Conservation (phyloP, 2,329 filamentous ascomycete genomes). For the Neoscytalidium dimidiatum region DNA sequence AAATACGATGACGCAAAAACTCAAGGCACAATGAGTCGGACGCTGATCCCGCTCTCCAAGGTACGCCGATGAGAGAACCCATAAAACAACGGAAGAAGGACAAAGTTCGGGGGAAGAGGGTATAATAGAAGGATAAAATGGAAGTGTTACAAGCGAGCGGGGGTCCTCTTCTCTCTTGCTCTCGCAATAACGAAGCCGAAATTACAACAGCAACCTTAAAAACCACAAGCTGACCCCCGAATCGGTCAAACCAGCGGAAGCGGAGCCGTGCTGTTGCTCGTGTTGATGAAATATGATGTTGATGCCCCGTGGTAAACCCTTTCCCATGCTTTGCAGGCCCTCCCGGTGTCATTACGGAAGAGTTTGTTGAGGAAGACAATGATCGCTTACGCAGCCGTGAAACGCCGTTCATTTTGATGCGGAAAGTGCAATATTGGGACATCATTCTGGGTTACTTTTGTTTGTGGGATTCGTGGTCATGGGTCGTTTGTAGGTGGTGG, state of each 20-base stretch:
- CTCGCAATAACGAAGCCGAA: slow-evolving; percentile 7
- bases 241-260: background rate
- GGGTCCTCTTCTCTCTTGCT: slow-evolving; percentile 17
- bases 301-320: slow-evolving; percentile 3
- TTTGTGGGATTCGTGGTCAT: slow-evolving; percentile 13
- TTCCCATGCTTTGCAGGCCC: slow-evolving; percentile 13
- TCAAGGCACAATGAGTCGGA: slow-evolving; percentile 2
- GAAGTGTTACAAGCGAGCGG: slow-evolving; percentile 13
- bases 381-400: slow-evolving; percentile 12
- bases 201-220: slow-evolving; percentile 11
- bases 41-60: slow-evolving; percentile 10
- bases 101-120: slow-evolving; percentile 10
- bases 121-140: slow-evolving; percentile 16
- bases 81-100: slow-evolving; percentile 7
- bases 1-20: background rate
- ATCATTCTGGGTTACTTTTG: slow-evolving; percentile 7
- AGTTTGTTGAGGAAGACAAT: slow-evolving; percentile 11
- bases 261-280: background rate
- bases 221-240: background rate
- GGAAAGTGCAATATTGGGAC: background rate
- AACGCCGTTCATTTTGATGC: slow-evolving; percentile 9
- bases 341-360: slow-evolving; percentile 14
- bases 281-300: background rate
- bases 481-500: slow-evolving; percentile 8
- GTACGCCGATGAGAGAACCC: slow-evolving; percentile 9